Conservation (phyloP, 2,329 filamentous ascomycete genomes). For the Hymenoscyphus repandus region DNA sequence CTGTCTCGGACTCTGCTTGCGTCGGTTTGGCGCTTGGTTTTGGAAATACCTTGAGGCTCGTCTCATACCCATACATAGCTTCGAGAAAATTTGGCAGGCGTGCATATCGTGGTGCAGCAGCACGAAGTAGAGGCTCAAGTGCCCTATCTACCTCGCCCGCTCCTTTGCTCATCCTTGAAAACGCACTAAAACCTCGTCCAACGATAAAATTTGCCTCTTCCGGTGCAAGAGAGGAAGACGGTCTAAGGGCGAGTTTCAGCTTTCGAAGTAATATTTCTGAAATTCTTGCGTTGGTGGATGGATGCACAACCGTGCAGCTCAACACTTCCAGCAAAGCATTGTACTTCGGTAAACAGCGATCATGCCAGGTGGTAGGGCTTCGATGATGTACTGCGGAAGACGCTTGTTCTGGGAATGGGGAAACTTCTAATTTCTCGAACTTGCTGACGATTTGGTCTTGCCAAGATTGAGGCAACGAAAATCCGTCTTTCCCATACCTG, state of each 20-base stretch:
- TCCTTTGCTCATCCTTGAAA: constrained; percentile 59
- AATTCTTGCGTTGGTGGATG: constrained; percentile 61
- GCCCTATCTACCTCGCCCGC: constrained; percentile 52
- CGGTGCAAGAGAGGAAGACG: constrained; percentile 52
- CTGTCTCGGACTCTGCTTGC: constrained; percentile 30
- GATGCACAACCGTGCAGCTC: constrained; percentile 56
- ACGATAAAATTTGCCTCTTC: constrained; percentile 68
- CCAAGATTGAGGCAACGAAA: constrained; percentile 60
- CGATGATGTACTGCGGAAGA: constrained; percentile 48
- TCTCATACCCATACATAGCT: constrained; percentile 53
- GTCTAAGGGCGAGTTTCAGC: constrained; percentile 58
- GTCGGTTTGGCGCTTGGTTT: constrained; percentile 7
- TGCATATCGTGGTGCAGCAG: constrained; percentile 61
- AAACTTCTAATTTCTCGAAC: constrained; percentile 60
- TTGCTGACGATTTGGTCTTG: constrained; percentile 67
- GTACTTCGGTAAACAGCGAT: constrained; percentile 61
- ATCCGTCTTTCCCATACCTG: constrained; percentile 46
- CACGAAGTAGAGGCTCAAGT: constrained; percentile 61
- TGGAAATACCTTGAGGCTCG: constrained; percentile 21
- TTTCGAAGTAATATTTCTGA: constrained; percentile 61
- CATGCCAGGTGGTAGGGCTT: constrained; percentile 56
- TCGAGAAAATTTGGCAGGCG: constrained; percentile 62
- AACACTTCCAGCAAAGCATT: constrained; percentile 62
- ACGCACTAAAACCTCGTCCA: constrained; percentile 69
- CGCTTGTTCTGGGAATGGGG: constrained; percentile 59